Percentiles rank a stretch among this genome's conserved stretches.
Conservation (phyloP, 441 rosid species). For the Populus trichocarpa region DNA sequence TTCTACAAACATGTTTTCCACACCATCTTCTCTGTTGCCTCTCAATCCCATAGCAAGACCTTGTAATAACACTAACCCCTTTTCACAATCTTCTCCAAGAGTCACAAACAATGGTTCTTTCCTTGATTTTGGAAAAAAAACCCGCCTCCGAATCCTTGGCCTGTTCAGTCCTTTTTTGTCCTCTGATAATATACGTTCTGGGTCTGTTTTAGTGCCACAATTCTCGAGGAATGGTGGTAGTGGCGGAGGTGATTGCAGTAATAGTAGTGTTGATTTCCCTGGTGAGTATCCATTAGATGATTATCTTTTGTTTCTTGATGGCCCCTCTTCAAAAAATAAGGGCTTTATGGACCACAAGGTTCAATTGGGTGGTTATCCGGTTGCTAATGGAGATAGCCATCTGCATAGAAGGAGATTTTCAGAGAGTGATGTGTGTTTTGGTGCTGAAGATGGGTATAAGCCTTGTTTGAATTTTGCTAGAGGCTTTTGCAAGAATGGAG, state of each 20-base stretch:
- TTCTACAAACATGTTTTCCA: conserved; percentile 37
- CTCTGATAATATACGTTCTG: conserved; percentile 43
- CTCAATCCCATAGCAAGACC: conserved; percentile 55
- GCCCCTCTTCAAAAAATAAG: too few relatives aligned
- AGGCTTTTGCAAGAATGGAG: conserved; percentile 77
- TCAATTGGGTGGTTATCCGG: too few relatives aligned
- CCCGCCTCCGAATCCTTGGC: conserved; percentile 36
- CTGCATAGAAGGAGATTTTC: conserved; percentile 68
- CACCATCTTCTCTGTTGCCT: conserved; percentile 41
- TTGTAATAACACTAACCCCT: conserved; percentile 36
- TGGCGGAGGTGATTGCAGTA: too few relatives aligned
- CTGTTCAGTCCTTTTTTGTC: conserved; percentile 46
- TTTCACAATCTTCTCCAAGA: conserved; percentile 54
- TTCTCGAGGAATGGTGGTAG: too few relatives aligned
- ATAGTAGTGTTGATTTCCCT: too few relatives aligned
- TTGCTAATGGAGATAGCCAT: too few relatives aligned
- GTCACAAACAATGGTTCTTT: conserved; percentile 36
- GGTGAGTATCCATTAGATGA: too few relatives aligned
- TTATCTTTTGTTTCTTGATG: too few relatives aligned
- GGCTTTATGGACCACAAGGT: too few relatives aligned
- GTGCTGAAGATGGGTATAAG: conserved; percentile 46
- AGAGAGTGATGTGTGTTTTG: conserved; percentile 66
- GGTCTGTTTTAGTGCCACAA: conserved; percentile 22
- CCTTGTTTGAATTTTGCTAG: conserved; percentile 60
- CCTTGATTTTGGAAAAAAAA: conserved; percentile 39